Evolutionary conservation across 192 early-diverging fungal species (phyloP), one percentile per base, ranked within the genome.

Genomic region (Coemansia sp.): DNA sequence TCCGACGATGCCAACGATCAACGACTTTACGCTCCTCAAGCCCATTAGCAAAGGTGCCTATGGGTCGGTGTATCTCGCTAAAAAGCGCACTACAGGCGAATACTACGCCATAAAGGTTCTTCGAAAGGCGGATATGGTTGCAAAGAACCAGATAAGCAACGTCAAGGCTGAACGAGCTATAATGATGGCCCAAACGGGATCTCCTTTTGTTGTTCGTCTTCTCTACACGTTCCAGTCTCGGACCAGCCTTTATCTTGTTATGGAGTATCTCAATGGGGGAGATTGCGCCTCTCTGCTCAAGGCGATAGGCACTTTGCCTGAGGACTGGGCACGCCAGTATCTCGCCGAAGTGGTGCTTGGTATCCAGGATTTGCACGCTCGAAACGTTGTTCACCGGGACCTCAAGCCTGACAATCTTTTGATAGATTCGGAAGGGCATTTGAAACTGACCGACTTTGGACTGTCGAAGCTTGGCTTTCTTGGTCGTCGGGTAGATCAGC

Each of bases 371-470:
- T 68, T 98, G 15, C 95, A 98, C 67, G 40, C 60, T 13, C 88
- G 92, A 41, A 88, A 89, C 6, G 96, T 98, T 45, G 88, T 87
- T 17, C 94, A 98, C 65, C 74, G 94, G 30, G 91, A 89, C 44
- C 70, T 90, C 31, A 89, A 90, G 67, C 87, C 87, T 0, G 88
- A 88, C 45, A 91, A 97, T 64, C 89, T 97, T 61, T 70, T 97
- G n/a, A 86, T 97, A 41, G 93, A 89, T 60, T 75, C 84, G 5
- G 88, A 94, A 57, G 94, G 94, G 0, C 94, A 96, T 66, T 81
- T 95, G 68, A 96, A 96, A 65, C 67, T 96, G 29, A 93, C 92
- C 10, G 95, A 97, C 65, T 97, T 97, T 91, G 95, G 95, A 4
- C 82, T 97, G 22, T 74, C 70, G 9, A 73, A 67, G 44, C 67